These are phyloP conservation scores for Cyberlindnera mycetangii DNA, from an alignment of 805 yeast species.

Conservation along the genomic window DNA sequence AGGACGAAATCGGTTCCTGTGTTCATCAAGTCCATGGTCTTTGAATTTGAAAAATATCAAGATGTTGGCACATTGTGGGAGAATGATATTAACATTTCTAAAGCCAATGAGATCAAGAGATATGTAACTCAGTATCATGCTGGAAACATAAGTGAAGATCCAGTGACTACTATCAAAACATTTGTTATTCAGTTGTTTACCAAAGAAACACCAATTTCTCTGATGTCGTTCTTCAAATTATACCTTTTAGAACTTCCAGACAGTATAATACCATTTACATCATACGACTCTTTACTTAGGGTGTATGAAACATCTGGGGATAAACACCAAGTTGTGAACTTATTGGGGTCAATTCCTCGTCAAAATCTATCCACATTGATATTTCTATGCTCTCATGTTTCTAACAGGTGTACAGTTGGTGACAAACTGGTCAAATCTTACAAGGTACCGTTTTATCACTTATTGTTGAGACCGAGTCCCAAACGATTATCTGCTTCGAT, in stretches of 20 bases:
- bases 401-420: conserved; percentile 4
- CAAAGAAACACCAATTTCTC: conserved; percentile 12
- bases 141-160: not conserved
- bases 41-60: conserved; percentile 9
- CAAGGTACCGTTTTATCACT: conserved; percentile 26
- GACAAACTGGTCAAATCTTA: conserved; percentile 8
- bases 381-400: conserved; percentile 21
- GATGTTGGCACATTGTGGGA: conserved; percentile 13
- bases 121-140: not conserved
- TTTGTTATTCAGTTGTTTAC: conserved; percentile 15
- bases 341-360: conserved; percentile 29
- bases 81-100: conserved; percentile 17
- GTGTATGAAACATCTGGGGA: conserved; percentile 12
- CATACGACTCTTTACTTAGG: conserved; percentile 25
- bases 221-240: conserved; percentile 44
- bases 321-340: conserved; percentile 6
- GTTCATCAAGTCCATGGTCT: conserved; percentile 13
- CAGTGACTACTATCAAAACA: not conserved
- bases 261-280: conserved; percentile 43
- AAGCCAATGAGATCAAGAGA: conserved; percentile 20
- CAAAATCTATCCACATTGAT: conserved; percentile 29
- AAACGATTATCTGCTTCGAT: conserved; percentile 10
- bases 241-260: conserved; percentile 62
- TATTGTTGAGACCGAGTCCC: conserved; percentile 26
- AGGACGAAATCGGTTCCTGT: conserved; percentile 21